Evolutionary conservation across 1,139 yeast genomes (phyloP), one percentile per base, ranked within the genome.

Genomic region (Geotrichum carabidarum): DNA sequence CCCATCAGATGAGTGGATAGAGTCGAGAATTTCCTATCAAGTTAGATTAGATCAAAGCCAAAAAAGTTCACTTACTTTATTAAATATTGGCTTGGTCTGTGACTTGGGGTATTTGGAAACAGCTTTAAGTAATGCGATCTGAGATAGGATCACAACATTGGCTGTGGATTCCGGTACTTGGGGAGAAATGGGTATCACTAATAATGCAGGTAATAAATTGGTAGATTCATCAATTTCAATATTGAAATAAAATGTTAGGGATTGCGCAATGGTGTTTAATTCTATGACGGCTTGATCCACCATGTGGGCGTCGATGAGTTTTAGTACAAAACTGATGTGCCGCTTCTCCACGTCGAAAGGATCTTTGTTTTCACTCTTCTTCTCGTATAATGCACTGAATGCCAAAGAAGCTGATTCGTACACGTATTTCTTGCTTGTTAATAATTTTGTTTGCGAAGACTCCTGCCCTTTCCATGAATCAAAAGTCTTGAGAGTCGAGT

Each of bases 241-340:
- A 14, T n/a, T 14, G 3, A 51, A 9, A 12, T 32, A 35, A 6
- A 15, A 9, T 11, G 17, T 27, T 9, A 54, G 14, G 11, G 30
- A 15, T 18, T 34, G 18, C 5, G 46, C 46, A 9, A 54, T 41
- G 11, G 8, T 30, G 9, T 41, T 46, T 11, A 62, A 44, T 45
- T 60, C 60, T n/a, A n/a, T 17, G 6, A 59, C 36, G 1, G 62
- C 46, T 45, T 58, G 59, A 14, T 56, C 56, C 12, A 62, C 57
- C 60, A 62, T 48, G 11, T 46, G 54, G 9, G 48, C 47, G 27
- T 62, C 64, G 7, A 62, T 31, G 3, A 62, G 48, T 45, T 62
- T 60, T 32, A 62, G 44, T 14, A 58, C 51, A 40, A 60, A 58
- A 38, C 58, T 61, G 27, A 58, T 43, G 31, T 62, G 65, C 37